phyloP scores from a whole-genome alignment of 202 grass and related monocot species.

The Panicum hallii region DNA sequence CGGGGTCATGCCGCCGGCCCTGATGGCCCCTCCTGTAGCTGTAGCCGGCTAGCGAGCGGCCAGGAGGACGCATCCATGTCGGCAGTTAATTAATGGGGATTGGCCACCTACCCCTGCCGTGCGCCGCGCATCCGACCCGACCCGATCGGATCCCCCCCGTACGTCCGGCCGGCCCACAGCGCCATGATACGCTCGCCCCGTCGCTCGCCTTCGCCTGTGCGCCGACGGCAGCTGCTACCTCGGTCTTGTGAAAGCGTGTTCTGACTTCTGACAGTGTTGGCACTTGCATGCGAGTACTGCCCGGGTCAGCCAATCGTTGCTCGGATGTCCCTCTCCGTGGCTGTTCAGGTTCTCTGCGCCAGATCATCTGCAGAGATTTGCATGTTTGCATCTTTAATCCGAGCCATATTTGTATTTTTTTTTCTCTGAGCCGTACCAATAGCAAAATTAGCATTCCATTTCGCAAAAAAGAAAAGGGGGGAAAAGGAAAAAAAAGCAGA shows the following conservation, averaged over 20 bases:
- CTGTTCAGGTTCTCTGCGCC: neutral
- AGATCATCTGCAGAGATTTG: neutral
- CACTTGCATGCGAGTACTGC: neutral
- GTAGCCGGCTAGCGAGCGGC: neutral
- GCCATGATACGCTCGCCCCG: neutral
- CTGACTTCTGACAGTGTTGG: slow-evolving; percentile 4
- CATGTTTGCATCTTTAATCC: neutral
- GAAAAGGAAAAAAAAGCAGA: neutral
- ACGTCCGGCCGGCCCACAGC: slow-evolving; percentile 27
- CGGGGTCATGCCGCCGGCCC: too few species aligned
- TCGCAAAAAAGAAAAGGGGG: too few species aligned
- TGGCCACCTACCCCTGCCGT: slow-evolving; percentile 40
- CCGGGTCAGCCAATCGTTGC: neutral
- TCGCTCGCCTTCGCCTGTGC: neutral
- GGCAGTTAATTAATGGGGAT: slow-evolving; percentile 50
- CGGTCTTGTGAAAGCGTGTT: neutral
- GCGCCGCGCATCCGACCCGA: slow-evolving; percentile 26
- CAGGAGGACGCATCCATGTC: slow-evolving; percentile 42
- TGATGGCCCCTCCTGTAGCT: neutral
- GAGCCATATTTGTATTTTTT: neutral
- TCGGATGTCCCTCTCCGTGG: neutral
- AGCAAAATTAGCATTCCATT: neutral
- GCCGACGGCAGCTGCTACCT: too few species aligned
- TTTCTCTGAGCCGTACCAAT: neutral
- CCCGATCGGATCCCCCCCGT: neutral